Conservation (phyloP, 257 asterid genomes). For the Solanum neorickii region DNA sequence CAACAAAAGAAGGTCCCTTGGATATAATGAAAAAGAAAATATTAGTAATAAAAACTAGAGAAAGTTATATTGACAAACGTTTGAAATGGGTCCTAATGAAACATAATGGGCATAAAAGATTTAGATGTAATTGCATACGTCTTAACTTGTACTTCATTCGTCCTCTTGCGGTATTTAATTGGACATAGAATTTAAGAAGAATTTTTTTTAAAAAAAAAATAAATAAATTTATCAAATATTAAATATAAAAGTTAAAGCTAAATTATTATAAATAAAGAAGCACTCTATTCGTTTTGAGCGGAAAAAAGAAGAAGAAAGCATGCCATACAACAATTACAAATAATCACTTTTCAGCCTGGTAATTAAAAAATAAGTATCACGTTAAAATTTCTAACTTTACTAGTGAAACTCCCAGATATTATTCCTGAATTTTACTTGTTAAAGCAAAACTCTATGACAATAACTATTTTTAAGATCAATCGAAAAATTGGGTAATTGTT, state of each 20-base stretch:
- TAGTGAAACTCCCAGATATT: neutral
- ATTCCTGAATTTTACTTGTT: neutral
- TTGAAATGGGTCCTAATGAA: neutral
- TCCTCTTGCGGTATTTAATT: neutral
- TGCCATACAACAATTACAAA: too few relatives aligned
- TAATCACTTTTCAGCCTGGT: too few relatives aligned
- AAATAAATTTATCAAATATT: too few relatives aligned
- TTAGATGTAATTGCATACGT: neutral
- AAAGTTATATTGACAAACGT: neutral
- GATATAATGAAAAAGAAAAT: neutral
- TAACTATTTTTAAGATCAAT: too few relatives aligned
- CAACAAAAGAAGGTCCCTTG: neutral
- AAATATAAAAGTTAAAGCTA: too few relatives aligned
- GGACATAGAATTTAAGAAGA: too few relatives aligned
- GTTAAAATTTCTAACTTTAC: too few relatives aligned
- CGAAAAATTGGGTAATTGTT: neutral
- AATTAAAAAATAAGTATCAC: too few relatives aligned
- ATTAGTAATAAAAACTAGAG: neutral
- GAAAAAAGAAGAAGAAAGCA: too few relatives aligned
- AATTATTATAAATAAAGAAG: too few relatives aligned
- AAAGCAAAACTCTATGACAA: neutral
- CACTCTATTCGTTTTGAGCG: too few relatives aligned
- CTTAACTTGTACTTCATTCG: neutral
- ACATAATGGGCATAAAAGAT: neutral
- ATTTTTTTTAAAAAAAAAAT: too few relatives aligned